Percentiles rank a stretch among this genome's conserved stretches.
phyloP scores from a whole-genome alignment of 169 alveolate species.

The Blepharisma undulans region DNA sequence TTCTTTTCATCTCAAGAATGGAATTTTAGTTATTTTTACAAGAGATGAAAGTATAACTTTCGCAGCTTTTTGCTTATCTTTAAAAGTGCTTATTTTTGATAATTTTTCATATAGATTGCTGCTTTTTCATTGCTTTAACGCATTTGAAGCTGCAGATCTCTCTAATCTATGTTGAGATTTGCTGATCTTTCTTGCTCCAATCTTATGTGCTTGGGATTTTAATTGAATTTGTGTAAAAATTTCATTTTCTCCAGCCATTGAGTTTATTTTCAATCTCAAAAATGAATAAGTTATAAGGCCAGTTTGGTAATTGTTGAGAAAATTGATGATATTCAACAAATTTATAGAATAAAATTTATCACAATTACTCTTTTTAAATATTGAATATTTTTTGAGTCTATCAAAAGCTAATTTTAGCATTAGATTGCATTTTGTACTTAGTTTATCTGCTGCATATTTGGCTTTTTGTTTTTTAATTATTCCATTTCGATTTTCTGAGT shows the following conservation, averaged over 20 bases:
- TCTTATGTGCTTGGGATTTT: neutral
- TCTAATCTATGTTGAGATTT: neutral
- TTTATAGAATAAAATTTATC: neutral
- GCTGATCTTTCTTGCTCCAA: neutral
- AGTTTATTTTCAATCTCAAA: neutral
- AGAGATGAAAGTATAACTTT: neutral
- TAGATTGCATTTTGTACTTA: neutral
- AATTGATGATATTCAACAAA: neutral
- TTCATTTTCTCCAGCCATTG: neutral
- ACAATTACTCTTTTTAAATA: neutral
- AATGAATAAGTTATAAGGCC: neutral
- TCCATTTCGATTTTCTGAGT: neutral
- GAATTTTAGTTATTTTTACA: too few relatives aligned
- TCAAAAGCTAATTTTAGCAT: neutral
- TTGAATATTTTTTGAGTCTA: neutral
- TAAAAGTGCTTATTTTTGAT: neutral
- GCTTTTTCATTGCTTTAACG: neutral
- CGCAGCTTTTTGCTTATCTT: neutral
- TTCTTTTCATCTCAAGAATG: neutral
- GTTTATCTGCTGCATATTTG: neutral
- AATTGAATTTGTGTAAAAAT: neutral
- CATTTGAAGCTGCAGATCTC: neutral
- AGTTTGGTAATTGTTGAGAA: neutral
- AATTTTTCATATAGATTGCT: too few relatives aligned
- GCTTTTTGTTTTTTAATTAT: neutral